phyloP scores from a whole-genome alignment of 2,329 filamentous ascomycete genomes.

The Cladorrhinum sp. region DNA sequence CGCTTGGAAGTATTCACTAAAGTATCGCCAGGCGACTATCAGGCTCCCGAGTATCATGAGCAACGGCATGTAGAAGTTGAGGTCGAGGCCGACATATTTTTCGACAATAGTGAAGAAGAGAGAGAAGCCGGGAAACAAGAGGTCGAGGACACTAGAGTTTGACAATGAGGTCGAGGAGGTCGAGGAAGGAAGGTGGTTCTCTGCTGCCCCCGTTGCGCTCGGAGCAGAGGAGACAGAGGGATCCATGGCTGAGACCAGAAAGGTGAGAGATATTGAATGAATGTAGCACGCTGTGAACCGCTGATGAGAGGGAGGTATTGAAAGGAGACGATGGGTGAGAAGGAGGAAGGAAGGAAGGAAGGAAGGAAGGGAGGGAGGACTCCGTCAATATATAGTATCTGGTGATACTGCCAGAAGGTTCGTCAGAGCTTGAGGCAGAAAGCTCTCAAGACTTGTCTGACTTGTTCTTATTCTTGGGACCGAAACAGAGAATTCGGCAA shows the following conservation, averaged over 20 bases:
- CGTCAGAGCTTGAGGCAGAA: too few relatives aligned
- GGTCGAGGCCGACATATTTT: conserved; percentile 58
- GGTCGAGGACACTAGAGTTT: conserved; percentile 44
- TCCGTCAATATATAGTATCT: background rate
- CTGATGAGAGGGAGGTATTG: too few relatives aligned
- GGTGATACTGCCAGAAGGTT: too few relatives aligned
- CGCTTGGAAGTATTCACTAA: conserved; percentile 46
- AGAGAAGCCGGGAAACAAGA: conserved; percentile 64
- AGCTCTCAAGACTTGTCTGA: background rate
- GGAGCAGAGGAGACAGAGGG: background rate
- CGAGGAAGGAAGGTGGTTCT: background rate
- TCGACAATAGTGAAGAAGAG: conserved; percentile 51
- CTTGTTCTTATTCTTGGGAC: background rate
- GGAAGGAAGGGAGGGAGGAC: too few relatives aligned
- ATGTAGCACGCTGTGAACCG: too few relatives aligned
- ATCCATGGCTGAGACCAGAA: background rate
- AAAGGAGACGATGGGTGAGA: too few relatives aligned
- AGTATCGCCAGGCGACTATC: conserved; percentile 52
- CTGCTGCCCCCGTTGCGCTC: background rate
- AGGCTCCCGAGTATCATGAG: conserved; percentile 50
- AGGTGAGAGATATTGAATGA: background rate
- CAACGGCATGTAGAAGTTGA: conserved; percentile 60
- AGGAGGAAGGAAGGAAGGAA: too few relatives aligned
- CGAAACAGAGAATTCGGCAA: background rate
- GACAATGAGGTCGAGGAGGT: background rate